phyloP scores from a whole-genome alignment of 202 grass and related monocot genomes.

The Digitaria exilis region DNA sequence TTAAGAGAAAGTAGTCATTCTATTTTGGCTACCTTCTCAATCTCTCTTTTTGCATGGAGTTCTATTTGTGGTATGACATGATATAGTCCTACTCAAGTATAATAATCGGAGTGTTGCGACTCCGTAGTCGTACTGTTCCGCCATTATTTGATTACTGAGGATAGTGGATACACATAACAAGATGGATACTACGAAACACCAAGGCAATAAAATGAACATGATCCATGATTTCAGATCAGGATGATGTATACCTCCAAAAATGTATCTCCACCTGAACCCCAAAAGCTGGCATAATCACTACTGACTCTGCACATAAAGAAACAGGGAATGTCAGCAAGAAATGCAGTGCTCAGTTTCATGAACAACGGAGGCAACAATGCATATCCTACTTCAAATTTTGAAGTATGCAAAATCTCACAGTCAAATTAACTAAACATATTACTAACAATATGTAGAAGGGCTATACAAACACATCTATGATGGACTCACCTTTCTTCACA shows the following conservation, averaged over 20 bases:
- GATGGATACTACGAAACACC: neutral
- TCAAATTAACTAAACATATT: conserved; percentile 15
- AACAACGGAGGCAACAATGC: neutral
- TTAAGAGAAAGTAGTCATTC: conserved; percentile 8
- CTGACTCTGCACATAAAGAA: conserved; percentile 60
- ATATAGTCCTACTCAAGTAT: conserved; percentile 8
- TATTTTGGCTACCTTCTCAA: neutral
- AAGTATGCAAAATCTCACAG: neutral
- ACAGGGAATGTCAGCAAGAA: conserved; percentile 18
- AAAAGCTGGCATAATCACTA: conserved; percentile 90
- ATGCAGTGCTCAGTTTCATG: conserved; percentile 8
- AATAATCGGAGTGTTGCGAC: too few species aligned
- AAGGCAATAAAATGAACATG: neutral
- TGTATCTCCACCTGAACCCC: conserved; percentile 89
- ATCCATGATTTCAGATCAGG: conserved; percentile 8
- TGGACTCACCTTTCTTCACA: conserved; percentile 79
- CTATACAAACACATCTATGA: neutral
- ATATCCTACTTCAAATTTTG: neutral
- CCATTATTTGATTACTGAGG: conserved; percentile 1
- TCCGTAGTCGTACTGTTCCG: too few species aligned
- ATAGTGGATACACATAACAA: neutral
- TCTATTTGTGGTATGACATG: neutral
- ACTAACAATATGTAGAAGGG: conserved; percentile 1
- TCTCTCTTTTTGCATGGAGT: neutral
- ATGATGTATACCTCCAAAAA: conserved; percentile 73